Conservation (phyloP, 208 protist genomes). For the Acanthamoeba culbertsoni region DNA sequence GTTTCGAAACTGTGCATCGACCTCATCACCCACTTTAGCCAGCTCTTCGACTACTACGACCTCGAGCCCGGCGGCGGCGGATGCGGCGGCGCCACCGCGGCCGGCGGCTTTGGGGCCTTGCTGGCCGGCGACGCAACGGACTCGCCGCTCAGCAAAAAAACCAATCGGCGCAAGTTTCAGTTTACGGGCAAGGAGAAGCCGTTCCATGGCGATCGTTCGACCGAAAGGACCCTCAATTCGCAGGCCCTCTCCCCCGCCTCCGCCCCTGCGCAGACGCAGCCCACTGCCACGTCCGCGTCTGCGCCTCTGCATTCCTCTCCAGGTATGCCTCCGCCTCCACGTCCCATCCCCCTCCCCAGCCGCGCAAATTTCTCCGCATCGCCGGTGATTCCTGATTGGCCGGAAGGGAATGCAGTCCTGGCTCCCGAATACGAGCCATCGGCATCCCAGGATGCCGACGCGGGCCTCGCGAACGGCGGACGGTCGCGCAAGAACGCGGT, state of each 20-base stretch:
- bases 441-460: background rate
- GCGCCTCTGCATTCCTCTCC: too few species aligned
- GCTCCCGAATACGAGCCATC: background rate
- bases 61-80: background rate
- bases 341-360: too few species aligned
- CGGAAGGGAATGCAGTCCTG: background rate
- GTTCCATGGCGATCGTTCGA: background rate
- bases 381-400: too few species aligned
- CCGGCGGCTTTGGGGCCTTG: background rate
- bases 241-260: too few species aligned
- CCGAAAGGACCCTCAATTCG: background rate
- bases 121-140: background rate
- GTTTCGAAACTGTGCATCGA: background rate
- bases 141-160: background rate
- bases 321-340: too few species aligned
- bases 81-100: background rate
- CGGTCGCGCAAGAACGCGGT: background rate
- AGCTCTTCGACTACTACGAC: background rate
- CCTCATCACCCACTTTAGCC: background rate
- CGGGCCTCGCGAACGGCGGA: background rate
- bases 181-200: background rate
- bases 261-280: too few species aligned
- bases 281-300: too few species aligned
- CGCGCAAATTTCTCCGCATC: too few species aligned
- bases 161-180: background rate